A percentile compares a stretch with the other conserved stretches of the same genome.
These are phyloP conservation scores for Xylaria sp. DNA, from an alignment of 2,329 filamentous ascomycete species.

Conservation along the genomic window DNA sequence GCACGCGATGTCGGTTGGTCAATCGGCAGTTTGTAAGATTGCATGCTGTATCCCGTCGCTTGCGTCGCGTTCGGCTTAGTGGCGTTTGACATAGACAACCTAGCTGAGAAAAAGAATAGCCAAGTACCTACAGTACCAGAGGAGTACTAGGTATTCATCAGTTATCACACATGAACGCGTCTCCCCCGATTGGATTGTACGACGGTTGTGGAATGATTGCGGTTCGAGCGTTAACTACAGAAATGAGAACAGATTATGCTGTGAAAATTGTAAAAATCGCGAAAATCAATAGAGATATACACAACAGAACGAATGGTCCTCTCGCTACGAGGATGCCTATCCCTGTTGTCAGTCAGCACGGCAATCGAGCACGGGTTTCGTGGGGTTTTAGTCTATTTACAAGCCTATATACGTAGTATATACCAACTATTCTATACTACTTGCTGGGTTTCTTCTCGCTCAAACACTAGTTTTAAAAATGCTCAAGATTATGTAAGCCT, in stretches of 20 bases:
- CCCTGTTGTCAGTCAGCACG: conserved; percentile 18
- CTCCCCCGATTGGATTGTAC: background rate
- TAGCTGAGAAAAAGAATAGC: conserved; percentile 14
- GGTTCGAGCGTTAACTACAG: background rate
- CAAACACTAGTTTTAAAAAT: no score
- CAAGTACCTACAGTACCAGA: no score
- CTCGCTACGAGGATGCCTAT: background rate
- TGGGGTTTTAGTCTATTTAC: no score
- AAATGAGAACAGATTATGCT: background rate
- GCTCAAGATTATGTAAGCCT: background rate
- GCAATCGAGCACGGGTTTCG: conserved; percentile 8
- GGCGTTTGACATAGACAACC: conserved; percentile 5
- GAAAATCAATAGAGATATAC: background rate
- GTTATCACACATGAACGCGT: background rate
- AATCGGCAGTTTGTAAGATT: conserved; percentile 2
- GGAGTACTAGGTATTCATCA: background rate
- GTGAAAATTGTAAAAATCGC: background rate
- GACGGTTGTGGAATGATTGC: background rate
- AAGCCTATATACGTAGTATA: no score
- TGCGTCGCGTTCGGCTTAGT: background rate
- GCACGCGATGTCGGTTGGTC: background rate
- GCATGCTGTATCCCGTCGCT: conserved; percentile 3
- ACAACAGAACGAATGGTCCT: background rate
- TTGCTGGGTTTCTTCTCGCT: conserved; percentile 3
- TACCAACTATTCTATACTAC: background rate